A percentile compares a stretch with the other conserved stretches of the same genome.
These are phyloP conservation scores for Pseudotsuga menziesii DNA, from an alignment of 75 land plant genomes.

Conservation along the genomic window DNA sequence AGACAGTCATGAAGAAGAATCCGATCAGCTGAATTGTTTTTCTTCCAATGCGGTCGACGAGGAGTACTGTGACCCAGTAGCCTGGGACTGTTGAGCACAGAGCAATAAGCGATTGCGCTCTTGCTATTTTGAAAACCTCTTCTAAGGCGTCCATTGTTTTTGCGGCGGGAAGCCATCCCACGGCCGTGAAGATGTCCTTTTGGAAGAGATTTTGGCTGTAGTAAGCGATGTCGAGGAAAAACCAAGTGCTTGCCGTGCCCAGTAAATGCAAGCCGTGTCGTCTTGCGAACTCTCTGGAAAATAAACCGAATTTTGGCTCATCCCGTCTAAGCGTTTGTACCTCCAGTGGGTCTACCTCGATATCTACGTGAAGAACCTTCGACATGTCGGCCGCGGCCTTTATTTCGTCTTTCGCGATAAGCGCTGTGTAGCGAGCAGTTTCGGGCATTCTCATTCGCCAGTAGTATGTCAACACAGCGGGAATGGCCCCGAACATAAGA, in stretches of 20 bases:
- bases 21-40: conserved; percentile 41
- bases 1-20: conserved; percentile 48
- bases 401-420: conserved; percentile 11
- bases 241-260: conserved; percentile 35
- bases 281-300: conserved; percentile 20
- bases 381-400: conserved; percentile 25
- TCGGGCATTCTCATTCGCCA: not conserved
- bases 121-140: conserved; percentile 35
- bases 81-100: conserved; percentile 58
- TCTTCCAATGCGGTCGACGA: conserved; percentile 41
- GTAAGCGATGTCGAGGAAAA: conserved; percentile 42
- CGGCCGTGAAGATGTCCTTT: conserved; percentile 48
- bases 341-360: too few relatives aligned
- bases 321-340: too few relatives aligned
- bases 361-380: not conserved
- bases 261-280: conserved; percentile 37
- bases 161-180: conserved; percentile 34
- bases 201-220: conserved; percentile 43
- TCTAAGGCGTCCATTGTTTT: conserved; percentile 37
- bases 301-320: too few relatives aligned
- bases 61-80: conserved; percentile 57
- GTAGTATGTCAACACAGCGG: conserved; percentile 23
- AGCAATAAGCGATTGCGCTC: conserved; percentile 54
- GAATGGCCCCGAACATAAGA: conserved; percentile 20
- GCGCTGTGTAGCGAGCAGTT: conserved; percentile 5